Conservation (phyloP, 345 rosid species). For the Pistacia atlantica region DNA sequence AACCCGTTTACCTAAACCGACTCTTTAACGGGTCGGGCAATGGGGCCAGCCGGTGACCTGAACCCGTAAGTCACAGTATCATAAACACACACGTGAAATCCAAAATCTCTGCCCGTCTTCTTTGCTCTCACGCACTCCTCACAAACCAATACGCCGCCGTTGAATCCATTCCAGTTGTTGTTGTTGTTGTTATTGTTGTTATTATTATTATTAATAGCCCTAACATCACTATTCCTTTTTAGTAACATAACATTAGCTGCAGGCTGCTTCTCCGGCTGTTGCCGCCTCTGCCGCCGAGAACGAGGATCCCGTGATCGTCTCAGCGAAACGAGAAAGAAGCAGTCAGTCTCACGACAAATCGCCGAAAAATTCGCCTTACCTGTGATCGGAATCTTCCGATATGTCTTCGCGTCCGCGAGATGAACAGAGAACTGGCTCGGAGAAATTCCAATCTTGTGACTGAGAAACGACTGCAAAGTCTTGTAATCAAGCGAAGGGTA, state of each 20-base stretch:
- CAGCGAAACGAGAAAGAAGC: constrained; percentile 36
- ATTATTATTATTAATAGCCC: not conserved
- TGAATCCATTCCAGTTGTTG: not conserved
- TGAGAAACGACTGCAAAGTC: constrained; percentile 31
- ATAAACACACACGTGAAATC: constrained; percentile 49
- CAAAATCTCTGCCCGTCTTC: constrained; percentile 22
- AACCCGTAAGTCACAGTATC: constrained; percentile 47
- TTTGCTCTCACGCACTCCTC: constrained; percentile 37
- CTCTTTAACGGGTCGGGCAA: constrained; percentile 48
- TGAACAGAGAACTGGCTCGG: constrained; percentile 45
- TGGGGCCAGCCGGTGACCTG: constrained; percentile 49
- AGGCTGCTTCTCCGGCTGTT: not conserved
- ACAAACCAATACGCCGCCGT: constrained; percentile 26
- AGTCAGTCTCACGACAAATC: constrained; percentile 25
- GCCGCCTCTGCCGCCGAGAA: constrained; percentile 34
- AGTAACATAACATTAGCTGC: constrained; percentile 34
- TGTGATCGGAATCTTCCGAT: constrained; percentile 34
- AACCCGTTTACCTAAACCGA: not conserved
- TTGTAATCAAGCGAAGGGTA: constrained; percentile 33
- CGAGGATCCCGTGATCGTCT: constrained; percentile 35
- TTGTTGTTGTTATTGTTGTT: not conserved
- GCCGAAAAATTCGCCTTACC: constrained; percentile 37
- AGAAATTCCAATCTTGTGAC: constrained; percentile 41
- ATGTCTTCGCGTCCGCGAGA: constrained; percentile 22
- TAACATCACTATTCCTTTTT: constrained; percentile 26